Conservation (phyloP, 257 asterid genomes). For the Sherardia arvensis region DNA sequence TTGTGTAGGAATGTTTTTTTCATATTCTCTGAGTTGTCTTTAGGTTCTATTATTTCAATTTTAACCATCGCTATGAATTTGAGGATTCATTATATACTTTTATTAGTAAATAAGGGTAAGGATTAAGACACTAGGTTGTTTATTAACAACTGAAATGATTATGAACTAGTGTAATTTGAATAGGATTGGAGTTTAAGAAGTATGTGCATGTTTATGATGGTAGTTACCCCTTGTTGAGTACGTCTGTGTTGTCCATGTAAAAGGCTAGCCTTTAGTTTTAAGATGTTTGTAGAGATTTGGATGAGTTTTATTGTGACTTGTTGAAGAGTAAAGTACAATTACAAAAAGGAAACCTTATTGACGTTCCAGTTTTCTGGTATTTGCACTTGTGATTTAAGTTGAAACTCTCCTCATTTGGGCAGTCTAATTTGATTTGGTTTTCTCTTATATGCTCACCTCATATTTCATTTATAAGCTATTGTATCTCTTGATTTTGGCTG, state of each 20-base stretch:
- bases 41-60: background rate
- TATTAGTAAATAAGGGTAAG: background rate
- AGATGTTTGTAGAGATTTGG: background rate
- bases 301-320: background rate
- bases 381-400: background rate
- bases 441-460: background rate
- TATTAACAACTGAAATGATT: background rate
- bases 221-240: background rate
- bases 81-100: background rate
- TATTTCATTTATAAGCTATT: background rate
- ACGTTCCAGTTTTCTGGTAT: background rate
- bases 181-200: background rate
- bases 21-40: no score
- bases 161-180: background rate
- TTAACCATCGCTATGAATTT: background rate
- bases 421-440: background rate
- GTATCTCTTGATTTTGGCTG: no score
- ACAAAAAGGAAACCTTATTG: no score
- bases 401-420: background rate
- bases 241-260: background rate
- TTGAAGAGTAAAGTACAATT: background rate
- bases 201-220: background rate
- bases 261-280: background rate
- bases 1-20: background rate
- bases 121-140: background rate